A percentile compares a stretch with the other conserved stretches of the same genome.
Evolutionary conservation across 148 eudicot species (phyloP).

Genomic region (Cornus kousa): DNA sequence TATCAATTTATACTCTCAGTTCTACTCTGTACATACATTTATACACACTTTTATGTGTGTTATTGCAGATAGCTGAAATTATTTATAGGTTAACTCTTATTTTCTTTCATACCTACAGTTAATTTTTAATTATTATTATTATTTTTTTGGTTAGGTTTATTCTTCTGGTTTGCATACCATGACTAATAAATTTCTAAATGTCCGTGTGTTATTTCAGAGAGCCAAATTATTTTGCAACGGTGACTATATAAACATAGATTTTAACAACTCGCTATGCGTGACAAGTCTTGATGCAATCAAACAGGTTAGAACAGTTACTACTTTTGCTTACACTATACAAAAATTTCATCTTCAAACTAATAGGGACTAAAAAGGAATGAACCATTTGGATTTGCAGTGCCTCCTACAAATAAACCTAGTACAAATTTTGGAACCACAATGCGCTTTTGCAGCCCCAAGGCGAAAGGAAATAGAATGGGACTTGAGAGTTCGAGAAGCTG

Average conservation of each 20-base stretch:
- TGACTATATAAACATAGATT: conserved; percentile 21
- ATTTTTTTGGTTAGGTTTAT: too few relatives aligned
- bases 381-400: background rate
- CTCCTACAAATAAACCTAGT: conserved; percentile 7
- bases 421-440: conserved; percentile 22
- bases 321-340: background rate
- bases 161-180: too few relatives aligned
- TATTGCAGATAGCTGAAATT: too few relatives aligned
- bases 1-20: too few relatives aligned
- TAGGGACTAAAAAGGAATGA: background rate
- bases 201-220: conserved; percentile 2
- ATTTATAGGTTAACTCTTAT: too few relatives aligned
- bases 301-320: conserved; percentile 1
- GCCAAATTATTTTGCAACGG: conserved; percentile 19
- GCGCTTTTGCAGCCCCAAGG: conserved; percentile 9
- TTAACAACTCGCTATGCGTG: conserved; percentile 20
- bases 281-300: conserved; percentile 10
- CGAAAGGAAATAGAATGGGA: conserved; percentile 21
- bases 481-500: conserved; percentile 9
- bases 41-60: too few relatives aligned
- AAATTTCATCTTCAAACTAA: background rate
- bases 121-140: too few relatives aligned
- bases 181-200: too few relatives aligned
- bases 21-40: too few relatives aligned
- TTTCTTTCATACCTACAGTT: too few relatives aligned